Evolutionary conservation across 2,329 filamentous ascomycete species (phyloP).

Genomic region (Amauroascus verrucosus): DNA sequence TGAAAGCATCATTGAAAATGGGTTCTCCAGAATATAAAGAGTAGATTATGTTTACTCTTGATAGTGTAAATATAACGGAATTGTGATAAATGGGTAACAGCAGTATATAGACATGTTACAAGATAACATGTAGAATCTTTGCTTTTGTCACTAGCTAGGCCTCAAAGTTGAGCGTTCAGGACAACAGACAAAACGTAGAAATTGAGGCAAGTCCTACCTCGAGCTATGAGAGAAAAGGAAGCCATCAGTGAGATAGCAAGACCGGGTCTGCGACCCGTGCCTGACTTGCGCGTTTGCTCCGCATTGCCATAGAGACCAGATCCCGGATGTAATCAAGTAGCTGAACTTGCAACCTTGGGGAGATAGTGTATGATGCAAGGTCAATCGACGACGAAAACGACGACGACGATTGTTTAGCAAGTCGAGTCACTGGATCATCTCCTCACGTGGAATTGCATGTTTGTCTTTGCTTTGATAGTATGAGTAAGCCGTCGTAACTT

Average conservation of each 20-base stretch:
- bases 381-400: too few relatives aligned
- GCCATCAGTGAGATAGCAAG: background rate
- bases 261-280: background rate
- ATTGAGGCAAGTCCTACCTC: background rate
- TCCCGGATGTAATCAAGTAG: too few relatives aligned
- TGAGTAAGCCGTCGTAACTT: too few relatives aligned
- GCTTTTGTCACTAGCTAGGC: too few relatives aligned
- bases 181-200: background rate
- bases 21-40: background rate
- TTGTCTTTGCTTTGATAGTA: too few relatives aligned
- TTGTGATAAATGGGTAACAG: slow-evolving; percentile 1
- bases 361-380: too few relatives aligned
- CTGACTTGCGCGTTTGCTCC: background rate
- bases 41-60: background rate
- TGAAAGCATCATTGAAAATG: slow-evolving; percentile 20
- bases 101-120: background rate
- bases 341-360: too few relatives aligned
- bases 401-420: too few relatives aligned
- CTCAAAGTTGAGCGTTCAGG: background rate
- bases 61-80: background rate
- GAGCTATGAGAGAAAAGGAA: background rate
- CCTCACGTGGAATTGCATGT: too few relatives aligned
- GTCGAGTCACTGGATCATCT: too few relatives aligned
- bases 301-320: background rate
- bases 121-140: background rate